Evolutionary conservation across 2,329 filamentous ascomycete species (phyloP).

Genomic region (Colletotrichum sp.): DNA sequence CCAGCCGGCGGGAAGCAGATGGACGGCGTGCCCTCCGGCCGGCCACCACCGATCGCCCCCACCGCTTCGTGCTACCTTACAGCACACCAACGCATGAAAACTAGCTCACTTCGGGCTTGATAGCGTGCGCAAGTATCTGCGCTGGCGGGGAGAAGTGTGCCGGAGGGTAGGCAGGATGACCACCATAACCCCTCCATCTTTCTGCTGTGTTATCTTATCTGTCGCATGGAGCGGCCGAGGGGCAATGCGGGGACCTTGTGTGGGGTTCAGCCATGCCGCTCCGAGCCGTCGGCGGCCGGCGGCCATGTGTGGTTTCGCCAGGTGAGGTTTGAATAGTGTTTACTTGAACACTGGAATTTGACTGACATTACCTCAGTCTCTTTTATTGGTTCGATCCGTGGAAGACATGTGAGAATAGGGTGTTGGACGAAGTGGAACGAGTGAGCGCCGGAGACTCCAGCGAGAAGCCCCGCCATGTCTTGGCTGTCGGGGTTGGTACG

Average conservation of each 20-base stretch:
- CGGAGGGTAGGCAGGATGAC: not conserved
- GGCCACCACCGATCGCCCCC: not conserved
- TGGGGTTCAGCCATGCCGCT: not conserved
- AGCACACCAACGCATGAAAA: not conserved
- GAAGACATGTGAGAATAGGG: not conserved
- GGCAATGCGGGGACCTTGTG: not conserved
- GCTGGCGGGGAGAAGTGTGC: not conserved
- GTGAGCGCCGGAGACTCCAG: not conserved
- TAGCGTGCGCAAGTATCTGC: not conserved
- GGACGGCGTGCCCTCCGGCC: conserved; percentile 8
- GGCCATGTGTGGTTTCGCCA: not conserved
- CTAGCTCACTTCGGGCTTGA: not conserved
- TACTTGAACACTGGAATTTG: not conserved
- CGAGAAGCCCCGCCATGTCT: not conserved
- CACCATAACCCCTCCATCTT: not conserved
- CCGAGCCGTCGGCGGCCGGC: conserved; percentile 19
- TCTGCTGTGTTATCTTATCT: not conserved
- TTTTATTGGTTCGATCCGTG: not conserved
- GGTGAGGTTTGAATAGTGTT: not conserved
- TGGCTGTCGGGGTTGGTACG: not conserved
- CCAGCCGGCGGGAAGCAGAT: not conserved
- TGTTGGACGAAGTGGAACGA: not conserved
- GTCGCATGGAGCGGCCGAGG: not conserved
- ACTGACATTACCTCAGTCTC: not conserved
- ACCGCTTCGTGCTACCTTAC: not conserved